Percentiles rank a stretch among this genome's conserved stretches.
Conservation (phyloP, 495 filamentous ascomycete species). For the Tuber umbilicatum region DNA sequence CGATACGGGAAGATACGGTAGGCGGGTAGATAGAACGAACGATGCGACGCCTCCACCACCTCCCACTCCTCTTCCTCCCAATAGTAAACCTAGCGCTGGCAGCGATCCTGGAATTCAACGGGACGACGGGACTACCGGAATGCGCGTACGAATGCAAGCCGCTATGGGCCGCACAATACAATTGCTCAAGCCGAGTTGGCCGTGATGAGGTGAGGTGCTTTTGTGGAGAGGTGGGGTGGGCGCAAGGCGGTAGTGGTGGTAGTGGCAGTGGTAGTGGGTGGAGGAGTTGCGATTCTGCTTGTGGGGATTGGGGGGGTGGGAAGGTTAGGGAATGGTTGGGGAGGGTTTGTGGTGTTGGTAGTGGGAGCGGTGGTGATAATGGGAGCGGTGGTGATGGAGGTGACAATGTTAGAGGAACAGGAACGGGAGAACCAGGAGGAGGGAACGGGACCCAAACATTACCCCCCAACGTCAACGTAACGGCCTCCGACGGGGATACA, state of each 20-base stretch:
- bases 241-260: neutral
- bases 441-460: neutral
- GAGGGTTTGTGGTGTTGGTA: conserved; percentile 15
- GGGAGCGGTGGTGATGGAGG: neutral
- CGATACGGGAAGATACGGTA: neutral
- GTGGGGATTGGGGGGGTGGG: conserved; percentile 10
- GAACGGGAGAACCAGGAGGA: neutral
- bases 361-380: neutral
- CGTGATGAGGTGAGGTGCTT: conserved; percentile 26
- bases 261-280: conserved; percentile 9
- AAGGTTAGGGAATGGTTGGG: conserved; percentile 28
- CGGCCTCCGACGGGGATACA: neutral
- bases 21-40: neutral
- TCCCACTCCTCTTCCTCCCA: conserved; percentile 28
- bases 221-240: conserved; percentile 21
- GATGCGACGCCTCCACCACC: conserved; percentile 25
- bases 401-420: neutral
- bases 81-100: conserved; percentile 7
- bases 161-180: conserved; percentile 35
- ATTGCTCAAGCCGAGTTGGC: conserved; percentile 13
- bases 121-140: conserved; percentile 28
- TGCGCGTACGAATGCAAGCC: conserved; percentile 34
- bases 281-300: conserved; percentile 25
- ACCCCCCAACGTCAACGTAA: neutral
- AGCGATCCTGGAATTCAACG: conserved; percentile 32